Evolutionary conservation across 805 yeast genomes (phyloP), one percentile per base, ranked within the genome.

Genomic region (Diddensiella santjacobensis): DNA sequence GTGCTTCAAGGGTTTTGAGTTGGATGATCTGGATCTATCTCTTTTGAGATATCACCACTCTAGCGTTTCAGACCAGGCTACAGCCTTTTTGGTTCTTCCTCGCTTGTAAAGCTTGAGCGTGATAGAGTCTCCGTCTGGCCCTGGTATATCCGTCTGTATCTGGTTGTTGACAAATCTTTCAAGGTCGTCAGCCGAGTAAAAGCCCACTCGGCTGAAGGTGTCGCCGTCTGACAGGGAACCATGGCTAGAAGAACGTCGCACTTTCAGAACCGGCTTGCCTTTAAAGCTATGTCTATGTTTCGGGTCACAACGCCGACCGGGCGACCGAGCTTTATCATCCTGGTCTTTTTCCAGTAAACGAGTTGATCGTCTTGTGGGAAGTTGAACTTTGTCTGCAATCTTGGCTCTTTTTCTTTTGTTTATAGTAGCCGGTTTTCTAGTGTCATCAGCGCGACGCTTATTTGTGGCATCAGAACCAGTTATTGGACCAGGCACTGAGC

Each of bases 221-320:
- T 38, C n/a, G 22, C n/a, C 13, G 10, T 35, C 41, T 26, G 31
- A 13, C 8, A 17, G 18, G 18, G 38, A 38, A 15, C 8, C 24
- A 38, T 38, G 11, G 22, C 24, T 10, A 15, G 18, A n/a, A 20
- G 23, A 5, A 17, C 22, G 15, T 20, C 41, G 4, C 6, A 5
- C 30, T 17, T 49, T 49, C 6, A 49, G 40, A 2, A 40, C 45
- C 1, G 52, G 40, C 22, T 30, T 26, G 3, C 35, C 30, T 5
- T 30, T 20, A 11, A 29, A 19, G 11, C 42, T 20, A 8, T 44
- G 41, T 19, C 52, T n/a, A 29, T 49, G 52, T 18, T 40, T 44
- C n/a, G 52, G 52, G n/a, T 44, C 44, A 20, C 52, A 49, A 23
- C 48, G 22, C n/a, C 52, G 42, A 5, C 52, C 52, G 1, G 52